Conservation (phyloP, 148 eudicot genomes). For the Agrostemma githago region DNA sequence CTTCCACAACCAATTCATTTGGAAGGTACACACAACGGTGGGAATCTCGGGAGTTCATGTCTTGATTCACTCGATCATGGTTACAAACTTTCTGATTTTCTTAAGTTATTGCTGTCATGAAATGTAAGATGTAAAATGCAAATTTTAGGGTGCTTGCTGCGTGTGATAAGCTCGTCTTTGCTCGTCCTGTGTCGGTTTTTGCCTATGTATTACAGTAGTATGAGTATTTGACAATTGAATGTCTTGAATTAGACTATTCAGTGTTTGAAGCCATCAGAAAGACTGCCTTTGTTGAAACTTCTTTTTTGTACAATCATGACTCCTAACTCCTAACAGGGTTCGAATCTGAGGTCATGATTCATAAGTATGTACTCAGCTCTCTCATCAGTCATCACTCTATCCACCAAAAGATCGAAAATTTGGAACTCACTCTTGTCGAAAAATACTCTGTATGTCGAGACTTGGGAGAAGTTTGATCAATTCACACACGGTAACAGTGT, state of each 20-base stretch:
- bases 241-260: neutral
- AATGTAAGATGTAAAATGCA: constrained; percentile 15
- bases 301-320: too few species aligned
- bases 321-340: too few species aligned
- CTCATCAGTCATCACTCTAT: too few species aligned
- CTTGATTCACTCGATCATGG: constrained; percentile 22
- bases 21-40: constrained; percentile 66
- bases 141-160: neutral
- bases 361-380: too few species aligned
- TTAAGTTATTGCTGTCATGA: neutral
- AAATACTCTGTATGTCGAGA: too few species aligned
- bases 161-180: neutral
- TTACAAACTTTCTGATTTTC: neutral
- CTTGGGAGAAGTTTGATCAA: too few species aligned
- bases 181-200: too few species aligned
- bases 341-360: too few species aligned
- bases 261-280: neutral
- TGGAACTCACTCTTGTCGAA: too few species aligned
- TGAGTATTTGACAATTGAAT: neutral
- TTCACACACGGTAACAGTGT: neutral
- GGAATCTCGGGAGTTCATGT: constrained; percentile 49
- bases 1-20: constrained; percentile 44
- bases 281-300: neutral
- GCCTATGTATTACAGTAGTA: neutral
- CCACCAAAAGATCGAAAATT: too few species aligned